Base-by-base conservation (phyloP, 352 stramenopile genomes). In the Blastocystis sp. region DNA sequence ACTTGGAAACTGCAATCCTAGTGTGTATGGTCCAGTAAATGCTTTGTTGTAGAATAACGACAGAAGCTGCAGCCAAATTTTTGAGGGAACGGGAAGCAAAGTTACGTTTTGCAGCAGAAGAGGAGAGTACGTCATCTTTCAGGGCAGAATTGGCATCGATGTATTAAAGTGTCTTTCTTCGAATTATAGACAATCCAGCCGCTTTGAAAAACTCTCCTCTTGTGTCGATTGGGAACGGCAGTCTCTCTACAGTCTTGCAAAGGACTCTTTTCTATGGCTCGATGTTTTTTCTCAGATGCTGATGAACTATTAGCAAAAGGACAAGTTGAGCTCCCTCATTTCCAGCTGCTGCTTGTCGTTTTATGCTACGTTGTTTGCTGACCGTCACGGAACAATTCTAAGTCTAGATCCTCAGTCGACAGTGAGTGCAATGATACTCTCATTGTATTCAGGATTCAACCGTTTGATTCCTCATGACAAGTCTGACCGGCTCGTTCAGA, bases 281-380 rank as follows among this genome's bases (percentile, higher is more conserved):
- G 73, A 85, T 45, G 73, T 85, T 54, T 39, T 76, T 8, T 34
- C 30, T 34, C 1, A 45, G n/a, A 2, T 9, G 56, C 7, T 26
- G 20, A 64, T 62, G 18, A 34, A 13, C 65, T 6, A 9, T 53
- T 11, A 50, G n/a, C 34, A 68, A 53, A 68, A 68, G 30, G 4
- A 20, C n/a, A 68, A 55, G 43, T 24, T 9, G 43, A 64, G 16
- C 24, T 43, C 41, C 45, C 50, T 18, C 18, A 30, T 65, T n/a
- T 18, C 45, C 50, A 85, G 73, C 69, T 8, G 30, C 43, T 65
- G 50, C 50, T 43, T 85, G 8, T n/a, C 73, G 24, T 85, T 66
- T 45, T 85, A 69, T 68, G 73, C 73, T 18, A 45, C 73, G 34
- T 53, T 85, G 16, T 85, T 85, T 68, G 43, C 73, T 2, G 73